These are phyloP conservation scores for Clarireedia hainanense DNA, from an alignment of 2,329 filamentous ascomycete genomes.

Conservation along the genomic window DNA sequence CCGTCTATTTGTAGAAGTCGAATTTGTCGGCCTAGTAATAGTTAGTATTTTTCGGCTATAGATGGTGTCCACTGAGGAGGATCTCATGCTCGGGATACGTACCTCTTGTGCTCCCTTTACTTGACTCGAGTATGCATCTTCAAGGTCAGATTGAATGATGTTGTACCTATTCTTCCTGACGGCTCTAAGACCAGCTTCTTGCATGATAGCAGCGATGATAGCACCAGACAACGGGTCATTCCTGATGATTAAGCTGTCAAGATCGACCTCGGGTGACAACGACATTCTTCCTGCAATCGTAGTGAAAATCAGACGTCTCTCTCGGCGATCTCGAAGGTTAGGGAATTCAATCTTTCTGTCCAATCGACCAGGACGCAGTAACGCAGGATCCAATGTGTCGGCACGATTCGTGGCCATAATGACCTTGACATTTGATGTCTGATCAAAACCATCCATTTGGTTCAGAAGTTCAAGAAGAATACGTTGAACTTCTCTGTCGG, in stretches of 20 bases:
- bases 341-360: slow-evolving; percentile 99
- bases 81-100: slow-evolving; percentile 35
- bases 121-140: slow-evolving; percentile 94
- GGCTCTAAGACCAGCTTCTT: slow-evolving; percentile 88
- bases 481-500: slow-evolving; percentile 96
- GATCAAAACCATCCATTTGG: slow-evolving; percentile 99
- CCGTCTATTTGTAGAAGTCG: slow-evolving; percentile 76
- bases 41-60: slow-evolving; percentile 10
- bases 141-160: slow-evolving; percentile 93
- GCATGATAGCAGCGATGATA: slow-evolving; percentile 98
- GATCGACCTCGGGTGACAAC: slow-evolving; percentile 87
- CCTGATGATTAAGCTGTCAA: slow-evolving; percentile 91
- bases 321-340: slow-evolving; percentile 84
- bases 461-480: slow-evolving; percentile 95
- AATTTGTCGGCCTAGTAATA: slow-evolving; percentile 59
- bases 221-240: slow-evolving; percentile 94
- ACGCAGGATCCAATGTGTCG: slow-evolving; percentile 89
- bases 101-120: slow-evolving; percentile 76
- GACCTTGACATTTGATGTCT: slow-evolving; percentile 98
- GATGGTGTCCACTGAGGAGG: background rate
- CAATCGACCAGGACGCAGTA: slow-evolving; percentile 88
- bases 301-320: slow-evolving; percentile 91
- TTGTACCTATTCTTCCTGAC: slow-evolving; percentile 98
- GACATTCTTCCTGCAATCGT: slow-evolving; percentile 99
- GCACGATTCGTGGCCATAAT: slow-evolving; percentile 99